Evolutionary conservation across 1,139 yeast species (phyloP).

Genomic region (Zhuliangozyma blackwelliae): DNA sequence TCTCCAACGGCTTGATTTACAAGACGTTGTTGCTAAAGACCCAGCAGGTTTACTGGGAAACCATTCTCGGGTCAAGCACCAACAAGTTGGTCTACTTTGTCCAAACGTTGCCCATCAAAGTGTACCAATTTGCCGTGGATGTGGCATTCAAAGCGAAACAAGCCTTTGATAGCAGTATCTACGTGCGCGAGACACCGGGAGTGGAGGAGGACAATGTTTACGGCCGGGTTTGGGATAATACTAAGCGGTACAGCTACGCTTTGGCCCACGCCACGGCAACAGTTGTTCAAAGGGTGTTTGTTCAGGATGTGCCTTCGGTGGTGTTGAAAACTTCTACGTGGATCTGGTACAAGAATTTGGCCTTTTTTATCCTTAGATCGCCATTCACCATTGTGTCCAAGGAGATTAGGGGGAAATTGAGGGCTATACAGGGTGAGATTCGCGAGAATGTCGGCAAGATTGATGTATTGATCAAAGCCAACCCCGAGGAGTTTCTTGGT

Average conservation of each 20-base stretch:
- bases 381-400: conserved; percentile 18
- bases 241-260: conserved; percentile 4
- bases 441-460: conserved; percentile 17
- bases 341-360: conserved; percentile 3
- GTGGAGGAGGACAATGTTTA: conserved; percentile 16
- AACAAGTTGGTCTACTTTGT: conserved; percentile 29
- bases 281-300: conserved; percentile 5
- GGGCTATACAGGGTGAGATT: conserved; percentile 17
- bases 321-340: conserved; percentile 6
- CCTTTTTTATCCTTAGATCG: conserved; percentile 10
- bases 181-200: conserved; percentile 3
- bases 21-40: conserved; percentile 32
- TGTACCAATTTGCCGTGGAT: conserved; percentile 13
- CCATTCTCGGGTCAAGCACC: conserved; percentile 20
- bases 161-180: conserved; percentile 3
- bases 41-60: conserved; percentile 36
- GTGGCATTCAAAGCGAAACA: conserved; percentile 5
- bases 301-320: conserved; percentile 11
- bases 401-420: conserved; percentile 20
- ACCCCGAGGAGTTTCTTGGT: conserved; percentile 10
- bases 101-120: conserved; percentile 29
- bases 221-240: conserved; percentile 7
- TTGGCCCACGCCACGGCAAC: conserved; percentile 5
- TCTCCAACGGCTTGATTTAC: conserved; percentile 33
- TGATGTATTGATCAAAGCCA: conserved; percentile 19